Percentiles rank a stretch among this genome's conserved stretches.
These are phyloP conservation scores for Pichia sp. DNA, from an alignment of 1,139 yeast genomes.

Conservation along the genomic window DNA sequence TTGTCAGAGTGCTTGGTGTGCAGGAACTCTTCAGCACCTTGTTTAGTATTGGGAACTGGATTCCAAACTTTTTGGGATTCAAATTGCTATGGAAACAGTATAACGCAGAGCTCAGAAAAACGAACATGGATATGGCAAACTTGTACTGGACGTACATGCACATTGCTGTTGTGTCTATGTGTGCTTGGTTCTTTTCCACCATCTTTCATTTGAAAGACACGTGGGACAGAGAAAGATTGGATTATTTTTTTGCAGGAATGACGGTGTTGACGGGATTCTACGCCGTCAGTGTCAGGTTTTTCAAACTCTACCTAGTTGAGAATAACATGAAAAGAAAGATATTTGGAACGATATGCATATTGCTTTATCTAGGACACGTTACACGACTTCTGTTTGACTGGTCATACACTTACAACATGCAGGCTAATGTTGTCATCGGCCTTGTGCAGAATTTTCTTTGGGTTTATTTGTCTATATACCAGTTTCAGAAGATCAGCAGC, in stretches of 20 bases:
- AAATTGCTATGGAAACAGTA: slow-evolving; percentile 32
- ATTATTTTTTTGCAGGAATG: slow-evolving; percentile 89
- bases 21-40: slow-evolving; percentile 83
- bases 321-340: slow-evolving; percentile 31
- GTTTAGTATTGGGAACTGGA: slow-evolving; percentile 74
- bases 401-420: slow-evolving; percentile 93
- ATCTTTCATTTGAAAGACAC: slow-evolving; percentile 84
- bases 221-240: slow-evolving; percentile 72
- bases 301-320: slow-evolving; percentile 47
- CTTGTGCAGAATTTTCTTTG: slow-evolving; percentile 61
- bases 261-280: slow-evolving; percentile 79
- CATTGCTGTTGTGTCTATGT: slow-evolving; percentile 61
- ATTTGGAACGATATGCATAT: slow-evolving; percentile 42
- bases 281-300: slow-evolving; percentile 56
- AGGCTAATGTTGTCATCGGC: slow-evolving; percentile 79
- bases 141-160: slow-evolving; percentile 42
- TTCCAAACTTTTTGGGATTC: slow-evolving; percentile 68
- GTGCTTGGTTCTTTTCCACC: slow-evolving; percentile 85
- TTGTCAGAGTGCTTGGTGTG: slow-evolving; percentile 62
- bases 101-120: slow-evolving; percentile 22
- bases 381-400: slow-evolving; percentile 66
- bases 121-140: slow-evolving; percentile 26
- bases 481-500: slow-evolving; percentile 22
- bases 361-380: slow-evolving; percentile 60
- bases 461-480: slow-evolving; percentile 29